Evolutionary conservation across 2,329 filamentous ascomycete species (phyloP).

Genomic region (Cytospora leucostoma): DNA sequence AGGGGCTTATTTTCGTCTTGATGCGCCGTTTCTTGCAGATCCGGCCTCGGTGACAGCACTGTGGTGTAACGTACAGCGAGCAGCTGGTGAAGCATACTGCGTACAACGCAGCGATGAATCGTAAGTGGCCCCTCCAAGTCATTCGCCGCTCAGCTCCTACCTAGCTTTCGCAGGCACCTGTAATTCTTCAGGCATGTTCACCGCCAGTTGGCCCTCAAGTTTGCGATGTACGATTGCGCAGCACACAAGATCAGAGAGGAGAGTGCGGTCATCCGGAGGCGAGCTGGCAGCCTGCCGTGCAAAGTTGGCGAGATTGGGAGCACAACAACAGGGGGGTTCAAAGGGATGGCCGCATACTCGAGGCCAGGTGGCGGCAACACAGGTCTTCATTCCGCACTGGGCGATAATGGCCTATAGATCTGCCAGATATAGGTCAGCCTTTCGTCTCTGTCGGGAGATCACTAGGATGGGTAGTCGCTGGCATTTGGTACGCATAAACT

Average conservation of each 20-base stretch:
- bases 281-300: conserved; percentile 2
- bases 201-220: conserved; percentile 24
- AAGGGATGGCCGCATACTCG: conserved; percentile 33
- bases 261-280: not conserved
- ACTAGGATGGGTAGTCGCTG: not conserved
- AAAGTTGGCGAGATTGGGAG: conserved; percentile 26
- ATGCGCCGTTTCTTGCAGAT: not conserved
- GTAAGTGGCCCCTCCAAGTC: not conserved
- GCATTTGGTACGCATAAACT: not conserved
- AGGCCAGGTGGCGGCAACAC: conserved; percentile 7
- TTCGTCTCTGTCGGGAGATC: not conserved
- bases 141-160: not conserved
- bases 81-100: not conserved
- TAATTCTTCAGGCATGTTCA: conserved; percentile 7
- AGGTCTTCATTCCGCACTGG: conserved; percentile 2
- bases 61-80: not conserved
- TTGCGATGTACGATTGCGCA: conserved; percentile 20
- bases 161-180: not conserved
- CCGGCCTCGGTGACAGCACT: not conserved
- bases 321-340: not conserved
- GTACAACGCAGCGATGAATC: not conserved
- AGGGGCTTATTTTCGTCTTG: not conserved
- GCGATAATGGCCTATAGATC: conserved; percentile 1
- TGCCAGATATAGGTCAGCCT: not conserved
- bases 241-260: conserved; percentile 4